phyloP scores from a whole-genome alignment of 2,329 filamentous ascomycete genomes.

The Talaromyces albobiverticillius region DNA sequence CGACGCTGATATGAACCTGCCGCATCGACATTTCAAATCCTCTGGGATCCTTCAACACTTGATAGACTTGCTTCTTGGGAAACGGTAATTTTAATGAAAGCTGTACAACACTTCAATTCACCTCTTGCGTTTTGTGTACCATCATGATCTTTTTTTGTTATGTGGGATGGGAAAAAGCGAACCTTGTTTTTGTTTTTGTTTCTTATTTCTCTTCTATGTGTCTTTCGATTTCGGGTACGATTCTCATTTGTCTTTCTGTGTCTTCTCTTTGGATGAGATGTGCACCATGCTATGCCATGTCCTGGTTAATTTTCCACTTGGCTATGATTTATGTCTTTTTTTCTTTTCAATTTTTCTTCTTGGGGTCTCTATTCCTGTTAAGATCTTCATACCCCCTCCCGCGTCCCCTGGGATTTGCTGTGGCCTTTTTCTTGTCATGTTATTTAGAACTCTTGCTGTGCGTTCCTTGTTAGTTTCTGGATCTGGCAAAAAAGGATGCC shows the following conservation, averaged over 20 bases:
- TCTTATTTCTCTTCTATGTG: background rate
- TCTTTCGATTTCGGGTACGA: slow-evolving; percentile 4
- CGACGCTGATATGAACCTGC: background rate
- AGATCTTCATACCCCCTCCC: background rate
- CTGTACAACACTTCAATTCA: background rate
- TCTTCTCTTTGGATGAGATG: background rate
- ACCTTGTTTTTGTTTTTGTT: background rate
- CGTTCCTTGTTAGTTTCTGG: background rate
- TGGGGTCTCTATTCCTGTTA: background rate
- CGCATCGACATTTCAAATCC: background rate
- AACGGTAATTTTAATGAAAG: background rate
- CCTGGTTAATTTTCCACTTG: background rate
- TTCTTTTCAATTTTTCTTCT: background rate
- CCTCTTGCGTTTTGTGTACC: background rate
- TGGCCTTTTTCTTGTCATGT: background rate
- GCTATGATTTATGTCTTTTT: background rate
- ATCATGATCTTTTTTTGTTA: background rate
- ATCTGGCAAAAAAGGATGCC: background rate
- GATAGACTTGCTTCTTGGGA: background rate
- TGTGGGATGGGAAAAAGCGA: background rate
- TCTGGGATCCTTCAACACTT: background rate
- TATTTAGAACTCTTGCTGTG: background rate
- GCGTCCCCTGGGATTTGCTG: background rate
- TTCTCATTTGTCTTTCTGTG: background rate
- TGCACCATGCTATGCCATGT: background rate